Base-by-base conservation (phyloP, 2,329 filamentous ascomycete species). In the Endoconidiophora polonica region DNA sequence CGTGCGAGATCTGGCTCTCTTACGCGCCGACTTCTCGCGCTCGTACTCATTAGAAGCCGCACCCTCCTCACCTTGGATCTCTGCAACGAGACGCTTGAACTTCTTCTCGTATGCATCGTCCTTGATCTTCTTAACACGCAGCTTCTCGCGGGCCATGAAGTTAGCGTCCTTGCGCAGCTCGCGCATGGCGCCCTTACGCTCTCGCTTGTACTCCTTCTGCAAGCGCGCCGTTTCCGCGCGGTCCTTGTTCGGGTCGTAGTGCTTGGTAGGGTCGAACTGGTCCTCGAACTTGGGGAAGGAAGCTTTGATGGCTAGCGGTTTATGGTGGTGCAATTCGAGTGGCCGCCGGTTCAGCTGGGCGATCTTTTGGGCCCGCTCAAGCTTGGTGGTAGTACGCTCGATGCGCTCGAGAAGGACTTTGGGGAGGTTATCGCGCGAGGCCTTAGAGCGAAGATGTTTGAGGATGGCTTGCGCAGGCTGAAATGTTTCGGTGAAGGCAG, bases 101-200 rank as follows among this genome's bases (percentile, higher is more conserved):
- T 96, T 96, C 72, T 84, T 85, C 72, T 96, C 90, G 71, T 98
- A 96, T 56, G 85, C 87, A 52, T 77, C 78, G 70, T 96, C 91
- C 68, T 79, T 81, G 68, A 85, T 84, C 74, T 88, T 94, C 79
- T 96, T 96, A 70, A 93, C 74, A 59, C 78, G 76, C 59, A 98
- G 71, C 65, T 85, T 84, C 74, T 95, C 88, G 57, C 90, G 74
- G 33, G 87, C 86, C 68, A 96, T 79, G 62, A 98, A 96, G 64
- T 83, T 86, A 50, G 87, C 84, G 60, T 98, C 93, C 72, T 95
- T 96, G 62, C 91, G 77, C 58, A 98, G 70, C 67, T 98, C 91
- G 58, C 91, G 77, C 71, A 98, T 76, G 5, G 88, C 90, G 1
- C 88, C 90, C 76, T 98, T 98, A 65, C 79, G 77, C 73, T 98